These are phyloP conservation scores for Chloromonas sp. DNA, from an alignment of 163 green algal species.

Conservation along the genomic window DNA sequence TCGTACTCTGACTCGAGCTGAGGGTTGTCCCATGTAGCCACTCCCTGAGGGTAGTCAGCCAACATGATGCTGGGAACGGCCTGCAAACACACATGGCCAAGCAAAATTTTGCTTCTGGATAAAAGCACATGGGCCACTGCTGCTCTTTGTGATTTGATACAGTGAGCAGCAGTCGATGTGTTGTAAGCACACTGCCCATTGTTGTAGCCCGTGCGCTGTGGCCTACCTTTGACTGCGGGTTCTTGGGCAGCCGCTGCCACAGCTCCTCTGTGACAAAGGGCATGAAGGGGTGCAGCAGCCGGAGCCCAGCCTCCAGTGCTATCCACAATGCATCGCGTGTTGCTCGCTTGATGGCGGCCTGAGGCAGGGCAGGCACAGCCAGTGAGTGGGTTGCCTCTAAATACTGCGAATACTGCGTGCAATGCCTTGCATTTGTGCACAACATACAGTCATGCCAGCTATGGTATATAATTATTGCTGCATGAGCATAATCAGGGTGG, in stretches of 20 bases:
- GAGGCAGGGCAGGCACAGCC: neutral
- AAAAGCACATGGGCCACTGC: neutral
- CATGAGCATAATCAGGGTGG: neutral
- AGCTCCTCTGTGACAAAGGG: conserved; percentile 98
- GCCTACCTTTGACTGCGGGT: neutral
- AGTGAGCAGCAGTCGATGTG: neutral
- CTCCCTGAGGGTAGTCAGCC: conserved; percentile 63
- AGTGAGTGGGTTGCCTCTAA: neutral
- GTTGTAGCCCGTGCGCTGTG: neutral
- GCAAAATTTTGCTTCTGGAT: neutral
- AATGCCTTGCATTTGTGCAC: neutral
- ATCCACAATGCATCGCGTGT: conserved; percentile 61
- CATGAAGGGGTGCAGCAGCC: conserved; percentile 97
- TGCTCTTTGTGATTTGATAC: neutral
- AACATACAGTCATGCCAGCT: neutral
- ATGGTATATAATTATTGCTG: neutral
- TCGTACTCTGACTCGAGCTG: conserved; percentile 68
- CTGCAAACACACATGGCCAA: neutral
- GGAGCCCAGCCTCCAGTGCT: conserved; percentile 64
- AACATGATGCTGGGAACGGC: conserved; percentile 73
- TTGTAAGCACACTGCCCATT: neutral
- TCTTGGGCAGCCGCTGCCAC: conserved; percentile 88
- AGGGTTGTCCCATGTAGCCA: conserved; percentile 44
- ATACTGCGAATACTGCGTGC: neutral
- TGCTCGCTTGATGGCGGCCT: conserved; percentile 27